A percentile compares a stretch with the other conserved stretches of the same genome.
These are phyloP conservation scores for Cucurbita ficifolia DNA, from an alignment of 306 rosid genomes.

Conservation along the genomic window DNA sequence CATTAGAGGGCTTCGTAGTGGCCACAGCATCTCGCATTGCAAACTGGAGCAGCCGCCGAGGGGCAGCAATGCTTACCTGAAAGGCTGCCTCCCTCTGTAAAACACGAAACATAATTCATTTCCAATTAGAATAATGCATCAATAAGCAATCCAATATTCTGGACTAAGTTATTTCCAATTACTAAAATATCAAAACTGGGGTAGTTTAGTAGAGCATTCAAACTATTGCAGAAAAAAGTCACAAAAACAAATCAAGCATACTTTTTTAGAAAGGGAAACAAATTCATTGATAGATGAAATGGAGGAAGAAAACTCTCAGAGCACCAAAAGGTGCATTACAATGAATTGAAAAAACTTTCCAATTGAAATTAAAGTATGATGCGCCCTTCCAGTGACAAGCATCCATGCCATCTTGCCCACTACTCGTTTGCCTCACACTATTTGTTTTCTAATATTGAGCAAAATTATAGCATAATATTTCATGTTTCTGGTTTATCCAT, in stretches of 20 bases:
- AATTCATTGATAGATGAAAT: background rate
- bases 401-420: too few species aligned
- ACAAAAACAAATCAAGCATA: background rate
- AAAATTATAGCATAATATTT: too few species aligned
- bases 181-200: background rate
- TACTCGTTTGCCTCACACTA: too few species aligned
- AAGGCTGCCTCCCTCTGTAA: constrained; percentile 29
- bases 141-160: background rate
- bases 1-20: constrained; percentile 36
- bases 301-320: background rate
- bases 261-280: background rate
- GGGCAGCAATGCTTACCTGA: constrained; percentile 39
- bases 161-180: background rate
- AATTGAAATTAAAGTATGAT: too few species aligned
- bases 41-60: constrained; percentile 73
- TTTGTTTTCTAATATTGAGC: too few species aligned
- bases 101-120: constrained; percentile 11
- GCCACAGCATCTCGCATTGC: constrained; percentile 87
- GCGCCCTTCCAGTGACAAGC: too few species aligned
- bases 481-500: too few species aligned
- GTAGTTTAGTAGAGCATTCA: background rate
- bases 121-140: background rate
- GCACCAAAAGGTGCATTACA: background rate
- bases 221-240: background rate
- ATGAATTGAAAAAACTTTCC: too few species aligned